Percentiles rank a stretch among this genome's conserved stretches.
Conservation (phyloP, 106 monocot genomes). For the Allium cepa region DNA sequence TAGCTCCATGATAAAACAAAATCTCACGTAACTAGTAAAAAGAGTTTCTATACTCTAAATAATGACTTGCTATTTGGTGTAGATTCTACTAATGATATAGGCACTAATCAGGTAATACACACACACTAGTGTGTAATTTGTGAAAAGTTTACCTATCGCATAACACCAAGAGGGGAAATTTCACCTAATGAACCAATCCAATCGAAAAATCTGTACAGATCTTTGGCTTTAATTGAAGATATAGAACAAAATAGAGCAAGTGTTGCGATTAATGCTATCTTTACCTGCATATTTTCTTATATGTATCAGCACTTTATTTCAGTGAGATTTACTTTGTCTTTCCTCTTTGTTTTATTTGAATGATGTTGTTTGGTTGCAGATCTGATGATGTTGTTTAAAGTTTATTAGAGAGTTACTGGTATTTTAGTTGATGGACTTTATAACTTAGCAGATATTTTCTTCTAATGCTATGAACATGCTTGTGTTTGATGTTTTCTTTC, state of each 20-base stretch:
- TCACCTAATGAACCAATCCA: conserved; percentile 7
- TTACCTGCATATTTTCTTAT: not conserved
- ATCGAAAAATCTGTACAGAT: conserved; percentile 11
- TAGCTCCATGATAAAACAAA: no score
- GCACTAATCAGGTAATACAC: no score
- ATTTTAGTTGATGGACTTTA: no score
- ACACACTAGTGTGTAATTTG: not conserved
- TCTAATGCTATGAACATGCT: no score
- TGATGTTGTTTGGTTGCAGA: not conserved
- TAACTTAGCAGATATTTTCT: no score
- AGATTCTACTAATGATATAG: no score
- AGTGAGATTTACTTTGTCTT: not conserved
- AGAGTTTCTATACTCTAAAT: no score
- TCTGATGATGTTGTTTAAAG: not conserved
- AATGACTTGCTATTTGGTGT: no score
- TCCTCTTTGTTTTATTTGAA: not conserved
- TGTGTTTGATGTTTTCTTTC: no score
- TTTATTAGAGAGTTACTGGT: no score
- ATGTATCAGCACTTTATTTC: no score
- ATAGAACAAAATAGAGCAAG: not conserved
- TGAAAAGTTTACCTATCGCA: not conserved
- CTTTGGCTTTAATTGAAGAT: not conserved
- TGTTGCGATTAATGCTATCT: not conserved
- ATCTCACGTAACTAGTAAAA: no score
- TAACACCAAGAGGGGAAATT: conserved; percentile 6